Conservation (phyloP, 1,284 basidiomycete species). For the Tilletia indica region DNA sequence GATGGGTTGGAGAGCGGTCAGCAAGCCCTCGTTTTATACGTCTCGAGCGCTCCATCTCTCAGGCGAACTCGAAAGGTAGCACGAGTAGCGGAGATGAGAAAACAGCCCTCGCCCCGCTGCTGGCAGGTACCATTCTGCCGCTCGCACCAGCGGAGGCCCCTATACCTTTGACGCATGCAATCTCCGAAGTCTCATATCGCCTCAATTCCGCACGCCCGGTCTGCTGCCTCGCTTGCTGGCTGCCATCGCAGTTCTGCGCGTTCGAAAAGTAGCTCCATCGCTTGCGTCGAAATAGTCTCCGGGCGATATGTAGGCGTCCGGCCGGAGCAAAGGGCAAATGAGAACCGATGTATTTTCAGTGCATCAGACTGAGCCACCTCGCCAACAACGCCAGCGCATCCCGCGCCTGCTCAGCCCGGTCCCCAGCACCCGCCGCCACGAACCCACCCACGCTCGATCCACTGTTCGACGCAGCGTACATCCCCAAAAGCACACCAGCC, state of each 20-base stretch:
- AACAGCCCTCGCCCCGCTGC: background rate
- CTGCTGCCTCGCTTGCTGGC: background rate
- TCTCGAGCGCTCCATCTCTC: background rate
- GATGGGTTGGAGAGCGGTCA: background rate
- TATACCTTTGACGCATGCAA: too few species aligned
- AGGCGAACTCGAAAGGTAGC: background rate
- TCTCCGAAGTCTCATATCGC: too few species aligned
- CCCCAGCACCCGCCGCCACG: background rate
- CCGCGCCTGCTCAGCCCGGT: slow-evolving; percentile 10
- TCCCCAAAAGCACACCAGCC: slow-evolving; percentile 6
- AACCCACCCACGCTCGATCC: background rate
- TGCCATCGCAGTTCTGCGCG: background rate
- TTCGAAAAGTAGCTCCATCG: background rate
- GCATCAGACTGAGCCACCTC: slow-evolving; percentile 15
- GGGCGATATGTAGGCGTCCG: background rate
- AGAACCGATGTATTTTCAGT: background rate
- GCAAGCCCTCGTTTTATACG: background rate
- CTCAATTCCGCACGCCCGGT: background rate
- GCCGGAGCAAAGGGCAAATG: background rate
- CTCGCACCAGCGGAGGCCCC: too few species aligned
- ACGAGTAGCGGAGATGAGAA: background rate
- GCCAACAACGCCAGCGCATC: background rate
- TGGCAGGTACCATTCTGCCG: too few species aligned
- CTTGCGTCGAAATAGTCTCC: background rate
- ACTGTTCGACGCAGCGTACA: slow-evolving; percentile 12